Conservation (phyloP, 2,329 filamentous ascomycete genomes). For the Aureobasidium leucospermi region DNA sequence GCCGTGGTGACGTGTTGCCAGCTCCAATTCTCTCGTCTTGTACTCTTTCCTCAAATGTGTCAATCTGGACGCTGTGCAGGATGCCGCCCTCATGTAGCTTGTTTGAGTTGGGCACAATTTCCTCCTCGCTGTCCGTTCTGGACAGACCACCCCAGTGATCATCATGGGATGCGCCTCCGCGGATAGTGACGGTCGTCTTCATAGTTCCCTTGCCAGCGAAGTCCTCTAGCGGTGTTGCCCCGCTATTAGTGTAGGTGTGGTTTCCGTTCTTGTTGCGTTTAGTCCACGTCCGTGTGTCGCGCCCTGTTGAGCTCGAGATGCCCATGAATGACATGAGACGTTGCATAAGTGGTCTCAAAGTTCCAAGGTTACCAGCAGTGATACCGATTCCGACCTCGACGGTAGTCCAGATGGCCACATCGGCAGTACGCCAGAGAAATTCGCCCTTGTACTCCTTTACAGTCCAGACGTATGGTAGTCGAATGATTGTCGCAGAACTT, state of each 20-base stretch:
- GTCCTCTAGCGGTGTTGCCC: not conserved
- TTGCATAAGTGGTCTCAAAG: slow-evolving; percentile 41
- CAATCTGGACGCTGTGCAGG: slow-evolving; percentile 2
- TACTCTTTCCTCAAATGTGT: not conserved
- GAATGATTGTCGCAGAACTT: slow-evolving; percentile 44
- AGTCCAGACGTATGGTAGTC: slow-evolving; percentile 37
- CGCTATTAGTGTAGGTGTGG: not conserved
- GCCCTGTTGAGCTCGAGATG: not conserved
- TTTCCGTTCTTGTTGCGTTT: not conserved
- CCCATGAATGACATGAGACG: slow-evolving; percentile 1
- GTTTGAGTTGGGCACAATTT: not conserved
- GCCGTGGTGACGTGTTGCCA: not conserved
- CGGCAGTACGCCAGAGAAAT: slow-evolving; percentile 38
- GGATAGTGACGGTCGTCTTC: slow-evolving; percentile 4
- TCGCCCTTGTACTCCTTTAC: slow-evolving; percentile 33
- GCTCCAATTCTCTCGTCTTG: not conserved
- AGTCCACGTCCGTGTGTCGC: not conserved
- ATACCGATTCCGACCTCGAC: slow-evolving; percentile 28
- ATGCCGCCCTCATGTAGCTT: not conserved
- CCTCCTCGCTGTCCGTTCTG: slow-evolving; percentile 2
- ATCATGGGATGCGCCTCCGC: not conserved
- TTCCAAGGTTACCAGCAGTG: slow-evolving; percentile 41
- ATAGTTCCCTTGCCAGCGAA: not conserved
- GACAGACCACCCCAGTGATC: slow-evolving; percentile 4
- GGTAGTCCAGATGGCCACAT: slow-evolving; percentile 30